phyloP scores from a whole-genome alignment of 441 rosid species.

The Bruguiera hainesii region DNA sequence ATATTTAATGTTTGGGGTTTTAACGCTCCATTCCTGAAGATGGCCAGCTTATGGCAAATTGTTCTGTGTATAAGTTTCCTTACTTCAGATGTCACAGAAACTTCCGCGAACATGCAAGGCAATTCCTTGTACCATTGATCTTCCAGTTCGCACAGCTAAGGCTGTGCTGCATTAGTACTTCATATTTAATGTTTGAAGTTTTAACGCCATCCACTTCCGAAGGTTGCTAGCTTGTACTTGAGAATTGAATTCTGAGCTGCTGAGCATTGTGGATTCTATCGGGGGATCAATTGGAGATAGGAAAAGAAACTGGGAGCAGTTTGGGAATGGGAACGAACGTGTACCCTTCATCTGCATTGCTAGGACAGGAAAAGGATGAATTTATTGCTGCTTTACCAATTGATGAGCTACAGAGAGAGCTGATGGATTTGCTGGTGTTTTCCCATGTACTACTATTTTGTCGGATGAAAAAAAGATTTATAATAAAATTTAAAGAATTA shows the following conservation, averaged over 20 bases:
- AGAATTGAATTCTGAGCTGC: slow-evolving; percentile 10
- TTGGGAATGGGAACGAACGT: slow-evolving; percentile 98
- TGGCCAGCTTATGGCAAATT: neutral
- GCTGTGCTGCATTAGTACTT: too few relatives aligned
- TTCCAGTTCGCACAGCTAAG: too few relatives aligned
- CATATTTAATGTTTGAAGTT: neutral
- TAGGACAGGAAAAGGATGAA: slow-evolving; percentile 86
- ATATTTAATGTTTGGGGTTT: neutral
- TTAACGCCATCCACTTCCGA: neutral
- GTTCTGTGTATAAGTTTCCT: slow-evolving; percentile 1
- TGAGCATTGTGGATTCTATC: slow-evolving; percentile 22
- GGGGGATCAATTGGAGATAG: slow-evolving; percentile 97
- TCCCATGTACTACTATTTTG: slow-evolving; percentile 61
- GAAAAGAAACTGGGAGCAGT: slow-evolving; percentile 95
- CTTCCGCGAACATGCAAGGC: too few relatives aligned
- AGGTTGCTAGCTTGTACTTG: slow-evolving; percentile 4
- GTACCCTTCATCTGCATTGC: slow-evolving; percentile 93
- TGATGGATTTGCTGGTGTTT: slow-evolving; percentile 99
- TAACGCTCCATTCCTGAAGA: neutral
- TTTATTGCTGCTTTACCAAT: slow-evolving; percentile 71
- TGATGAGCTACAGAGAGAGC: slow-evolving; percentile 96
- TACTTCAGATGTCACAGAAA: too few relatives aligned
- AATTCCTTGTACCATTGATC: too few relatives aligned
- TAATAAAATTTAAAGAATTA: too few relatives aligned
- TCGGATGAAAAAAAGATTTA: too few relatives aligned